Percentiles rank a stretch among this genome's conserved stretches.
Conservation (phyloP, 106 monocot genomes). For the Dactylorhiza incarnata region DNA sequence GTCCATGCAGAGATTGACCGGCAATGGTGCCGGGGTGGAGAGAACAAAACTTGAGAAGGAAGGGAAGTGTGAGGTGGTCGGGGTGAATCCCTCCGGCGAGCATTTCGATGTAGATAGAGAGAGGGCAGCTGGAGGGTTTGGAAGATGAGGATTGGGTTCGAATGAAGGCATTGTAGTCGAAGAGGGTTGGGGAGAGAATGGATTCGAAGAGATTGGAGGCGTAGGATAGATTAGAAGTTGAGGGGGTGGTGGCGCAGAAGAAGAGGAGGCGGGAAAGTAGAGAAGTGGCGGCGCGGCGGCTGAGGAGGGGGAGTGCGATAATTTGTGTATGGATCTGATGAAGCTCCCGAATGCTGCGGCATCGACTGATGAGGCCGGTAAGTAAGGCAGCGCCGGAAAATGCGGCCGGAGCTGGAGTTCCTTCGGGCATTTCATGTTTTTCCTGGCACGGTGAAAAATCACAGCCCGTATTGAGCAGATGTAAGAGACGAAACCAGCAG, state of each 20-base stretch:
- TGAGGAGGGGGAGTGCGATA: neutral
- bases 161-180: slow-evolving; percentile 36
- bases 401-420: neutral
- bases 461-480: too few species aligned
- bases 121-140: slow-evolving; percentile 6
- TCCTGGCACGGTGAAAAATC: neutral
- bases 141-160: slow-evolving; percentile 15
- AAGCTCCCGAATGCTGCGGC: neutral
- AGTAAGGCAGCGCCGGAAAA: neutral
- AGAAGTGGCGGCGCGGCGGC: neutral
- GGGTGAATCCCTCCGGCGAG: slow-evolving; percentile 21
- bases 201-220: slow-evolving; percentile 23
- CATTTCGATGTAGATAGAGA: slow-evolving; percentile 31
- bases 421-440: slow-evolving; percentile 1
- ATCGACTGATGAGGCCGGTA: neutral
- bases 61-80: slow-evolving; percentile 53
- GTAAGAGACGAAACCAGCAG: too few species aligned
- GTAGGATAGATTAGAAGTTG: slow-evolving; percentile 8
- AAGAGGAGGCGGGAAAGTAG: slow-evolving; percentile 14
- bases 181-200: slow-evolving; percentile 19
- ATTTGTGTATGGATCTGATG: slow-evolving; percentile 11
- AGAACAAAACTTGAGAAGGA: slow-evolving; percentile 38
- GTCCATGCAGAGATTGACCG: slow-evolving; percentile 30
- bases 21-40: neutral
- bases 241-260: slow-evolving; percentile 11